Evolutionary conservation across 805 yeast species (phyloP).

Genomic region (Myxozyma neglecta): DNA sequence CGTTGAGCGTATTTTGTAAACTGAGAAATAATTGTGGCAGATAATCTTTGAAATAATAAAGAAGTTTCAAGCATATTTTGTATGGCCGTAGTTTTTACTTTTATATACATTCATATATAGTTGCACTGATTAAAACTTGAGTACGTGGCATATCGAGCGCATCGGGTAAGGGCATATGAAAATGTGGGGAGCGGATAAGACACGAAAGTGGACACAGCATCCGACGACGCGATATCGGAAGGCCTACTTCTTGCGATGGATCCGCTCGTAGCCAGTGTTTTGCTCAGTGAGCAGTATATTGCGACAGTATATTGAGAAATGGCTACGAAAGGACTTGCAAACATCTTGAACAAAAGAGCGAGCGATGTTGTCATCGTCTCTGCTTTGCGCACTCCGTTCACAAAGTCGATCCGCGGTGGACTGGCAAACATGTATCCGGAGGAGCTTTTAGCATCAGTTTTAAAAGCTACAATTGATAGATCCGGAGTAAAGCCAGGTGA

Average conservation of each 20-base stretch:
- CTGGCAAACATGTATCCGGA: conserved; percentile 43
- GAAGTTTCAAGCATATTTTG: background rate
- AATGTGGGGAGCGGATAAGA: conserved; percentile 1
- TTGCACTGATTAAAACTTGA: too few relatives aligned
- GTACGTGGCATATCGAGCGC: too few relatives aligned
- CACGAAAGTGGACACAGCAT: background rate
- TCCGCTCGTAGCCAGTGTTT: too few relatives aligned
- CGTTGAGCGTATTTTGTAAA: background rate
- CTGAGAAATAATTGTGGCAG: background rate
- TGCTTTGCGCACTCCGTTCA: conserved; percentile 44
- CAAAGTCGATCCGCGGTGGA: conserved; percentile 44
- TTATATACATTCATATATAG: too few relatives aligned
- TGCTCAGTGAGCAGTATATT: too few relatives aligned
- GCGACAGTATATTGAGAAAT: too few relatives aligned
- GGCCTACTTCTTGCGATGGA: background rate
- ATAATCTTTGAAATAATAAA: background rate
- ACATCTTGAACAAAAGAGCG: conserved; percentile 9
- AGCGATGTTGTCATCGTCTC: conserved; percentile 43
- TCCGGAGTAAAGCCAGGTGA: conserved; percentile 36
- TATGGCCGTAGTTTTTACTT: background rate
- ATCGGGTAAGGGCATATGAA: background rate
- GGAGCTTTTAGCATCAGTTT: conserved; percentile 40
- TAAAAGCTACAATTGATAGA: conserved; percentile 39
- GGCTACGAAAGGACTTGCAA: conserved; percentile 14
- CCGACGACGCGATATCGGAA: conserved; percentile 1